Base-by-base conservation (phyloP, 2,329 filamentous ascomycete species). In the Botryotinia convoluta region DNA sequence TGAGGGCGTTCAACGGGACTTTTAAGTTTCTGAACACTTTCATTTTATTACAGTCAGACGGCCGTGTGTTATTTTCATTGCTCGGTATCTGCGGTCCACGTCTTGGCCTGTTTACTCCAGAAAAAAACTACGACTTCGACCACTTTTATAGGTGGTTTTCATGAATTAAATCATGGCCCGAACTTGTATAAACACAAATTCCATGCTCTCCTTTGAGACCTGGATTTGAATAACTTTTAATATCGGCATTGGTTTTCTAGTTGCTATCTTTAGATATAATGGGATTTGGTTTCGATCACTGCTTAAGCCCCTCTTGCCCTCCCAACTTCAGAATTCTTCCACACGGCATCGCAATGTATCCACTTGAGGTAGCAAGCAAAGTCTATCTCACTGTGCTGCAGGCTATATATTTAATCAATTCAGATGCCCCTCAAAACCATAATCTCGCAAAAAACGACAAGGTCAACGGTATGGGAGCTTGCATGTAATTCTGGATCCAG, bases 401-500 rank as follows among this genome's bases (percentile, higher is more conserved):
- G 22, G 5, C n/a, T 54, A 54, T 54, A 54, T 29, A 5, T 54
- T 6, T 14, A 9, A 54, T 16, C 26, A n/a, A 54, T 9, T 14
- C 5, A 14, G 14, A 29, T 54, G n/a, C 22, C 4, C 1, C 16
- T 14, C 22, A 29, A 54, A 54, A 14, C 10, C n/a, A 54, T 29
- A 54, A n/a, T 29, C 26, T 26, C 10, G 10, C 48, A 54, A 54
- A 14, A 20, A 45, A 22, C 44, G 44, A 1, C 44, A 45, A 45
- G 7, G 6, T 3, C 1, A 45, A 16, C 0, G n/a, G 4, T n/a
- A 29, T 1, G 10, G 22, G 48, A 16, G 12, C 22, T 10, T 5
- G 10, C 22, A n/a, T 54, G 48, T 14, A n/a, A 54, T 29, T 54
- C n/a, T 16, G 12, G 4, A 16, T n/a, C 2, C 5, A 7, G 26